Percentiles rank a stretch among this genome's conserved stretches.
Conservation (phyloP, 345 rosid genomes). For the Eucalyptus victrix region DNA sequence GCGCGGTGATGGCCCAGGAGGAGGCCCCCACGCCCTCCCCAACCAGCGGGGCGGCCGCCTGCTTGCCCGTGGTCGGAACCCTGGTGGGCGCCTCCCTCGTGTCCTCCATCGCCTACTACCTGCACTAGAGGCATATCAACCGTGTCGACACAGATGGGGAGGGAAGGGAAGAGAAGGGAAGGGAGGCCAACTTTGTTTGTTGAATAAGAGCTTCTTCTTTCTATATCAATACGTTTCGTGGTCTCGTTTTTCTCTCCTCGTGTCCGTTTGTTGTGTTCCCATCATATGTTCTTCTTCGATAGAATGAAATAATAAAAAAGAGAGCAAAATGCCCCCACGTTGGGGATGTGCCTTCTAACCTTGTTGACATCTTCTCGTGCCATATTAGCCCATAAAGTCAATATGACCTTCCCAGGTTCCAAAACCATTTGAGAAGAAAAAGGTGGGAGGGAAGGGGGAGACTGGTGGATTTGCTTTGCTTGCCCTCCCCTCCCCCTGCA, state of each 20-base stretch:
- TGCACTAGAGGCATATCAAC: not conserved
- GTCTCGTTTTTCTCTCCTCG: not conserved
- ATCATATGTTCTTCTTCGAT: not conserved
- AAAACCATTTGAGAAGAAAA: not conserved
- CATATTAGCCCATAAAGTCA: not conserved
- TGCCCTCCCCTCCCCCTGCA: not conserved
- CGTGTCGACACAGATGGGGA: not conserved
- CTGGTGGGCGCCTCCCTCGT: constrained; percentile 18
- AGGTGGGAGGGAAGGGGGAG: not conserved
- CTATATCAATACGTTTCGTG: not conserved
- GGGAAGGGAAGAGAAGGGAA: not conserved
- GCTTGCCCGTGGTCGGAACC: constrained; percentile 12
- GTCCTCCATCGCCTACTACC: constrained; percentile 11
- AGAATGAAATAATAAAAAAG: not conserved
- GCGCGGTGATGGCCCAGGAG: constrained; percentile 13
- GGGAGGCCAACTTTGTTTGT: not conserved
- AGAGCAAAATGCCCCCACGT: not conserved
- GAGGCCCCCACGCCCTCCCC: constrained; percentile 7
- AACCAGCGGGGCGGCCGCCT: not conserved
- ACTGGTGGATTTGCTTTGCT: not conserved
- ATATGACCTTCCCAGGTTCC: not conserved
- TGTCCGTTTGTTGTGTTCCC: not conserved
- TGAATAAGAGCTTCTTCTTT: not conserved
- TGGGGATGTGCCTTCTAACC: not conserved
- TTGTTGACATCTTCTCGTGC: not conserved